Base-by-base conservation (phyloP, 2,329 filamentous ascomycete species). In the Trichoderma sp. region DNA sequence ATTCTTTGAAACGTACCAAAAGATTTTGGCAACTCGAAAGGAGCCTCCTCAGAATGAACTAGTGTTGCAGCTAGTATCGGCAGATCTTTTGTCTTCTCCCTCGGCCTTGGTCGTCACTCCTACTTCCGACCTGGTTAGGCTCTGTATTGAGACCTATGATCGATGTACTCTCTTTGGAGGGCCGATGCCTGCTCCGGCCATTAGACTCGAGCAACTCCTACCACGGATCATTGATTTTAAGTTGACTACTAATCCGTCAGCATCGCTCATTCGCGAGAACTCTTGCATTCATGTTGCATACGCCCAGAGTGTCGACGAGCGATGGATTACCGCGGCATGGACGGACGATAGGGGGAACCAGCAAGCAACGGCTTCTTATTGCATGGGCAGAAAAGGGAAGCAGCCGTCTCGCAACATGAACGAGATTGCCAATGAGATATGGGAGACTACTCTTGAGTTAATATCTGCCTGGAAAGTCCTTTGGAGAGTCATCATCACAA, bases 221-320 rank as follows among this genome's bases (percentile, higher is more conserved):
- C 93, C 94, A 12, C 91, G 92, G 31, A 88, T 87, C 33, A 93
- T 97, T 71, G 93, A 94, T 67, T 97, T 97, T 84, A 93, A 94
- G 81, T 84, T 95, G 2, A 88, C 87, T 1, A 84, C 89, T 1
- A 91, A 89, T 16, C 92, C 93, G 2, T 94, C 93, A 0, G 89
- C 91, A 21, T 93, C 94, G 21, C 85, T 96, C 6, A 86, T 97
- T 71, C 90, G 93, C 74, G 94, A 97, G 81, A 94, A 95, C 78
- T 93, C 91, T 0, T 93, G 93, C 80, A 90, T 97, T 35, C 94
- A 97, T 81, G 86, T 97, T 62, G 93, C 93, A 1, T 97, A 97
- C 80, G 90, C 93, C 2, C 89, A 92, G 74, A 95, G 93, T 80
- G 87, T 92, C 12, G 93, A 96, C 81, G 91, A 93, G 24, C 87